phyloP scores from a whole-genome alignment of 1,139 yeast species.

The Candida sp. region DNA sequence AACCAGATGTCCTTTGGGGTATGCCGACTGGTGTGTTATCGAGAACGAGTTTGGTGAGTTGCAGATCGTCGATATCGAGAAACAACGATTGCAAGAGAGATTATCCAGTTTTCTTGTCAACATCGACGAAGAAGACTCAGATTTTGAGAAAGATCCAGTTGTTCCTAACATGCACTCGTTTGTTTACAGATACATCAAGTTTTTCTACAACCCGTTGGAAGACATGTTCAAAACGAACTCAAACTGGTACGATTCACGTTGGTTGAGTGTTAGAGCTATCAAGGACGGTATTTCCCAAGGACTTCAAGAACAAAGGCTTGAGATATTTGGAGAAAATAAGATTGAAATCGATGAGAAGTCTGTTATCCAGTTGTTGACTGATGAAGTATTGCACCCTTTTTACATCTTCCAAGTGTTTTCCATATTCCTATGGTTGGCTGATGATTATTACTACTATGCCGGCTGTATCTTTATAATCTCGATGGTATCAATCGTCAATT shows the following conservation, averaged over 20 bases:
- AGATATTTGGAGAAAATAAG: constrained; percentile 78
- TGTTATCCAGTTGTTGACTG: constrained; percentile 64
- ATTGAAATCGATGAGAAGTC: constrained; percentile 81
- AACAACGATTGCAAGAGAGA: constrained; percentile 69
- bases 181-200: constrained; percentile 80
- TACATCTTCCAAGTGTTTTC: constrained; percentile 95
- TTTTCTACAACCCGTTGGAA: constrained; percentile 84
- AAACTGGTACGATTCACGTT: constrained; percentile 82
- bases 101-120: constrained; percentile 66
- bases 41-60: constrained; percentile 95
- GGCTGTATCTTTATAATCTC: constrained; percentile 90
- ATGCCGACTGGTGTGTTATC: constrained; percentile 91
- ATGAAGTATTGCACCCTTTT: constrained; percentile 94
- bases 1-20: constrained; percentile 66
- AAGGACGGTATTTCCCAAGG: constrained; percentile 77
- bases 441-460: constrained; percentile 93
- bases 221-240: constrained; percentile 85
- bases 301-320: constrained; percentile 65
- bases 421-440: constrained; percentile 91
- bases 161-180: constrained; percentile 75
- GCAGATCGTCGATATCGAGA: constrained; percentile 56
- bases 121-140: constrained; percentile 22
- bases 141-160: constrained; percentile 55
- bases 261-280: constrained; percentile 65
- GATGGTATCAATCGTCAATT: constrained; percentile 73